Evolutionary conservation across 768 basidiomycete genomes (phyloP), one percentile per base, ranked within the genome.

Genomic region (Lactarius trivialis): DNA sequence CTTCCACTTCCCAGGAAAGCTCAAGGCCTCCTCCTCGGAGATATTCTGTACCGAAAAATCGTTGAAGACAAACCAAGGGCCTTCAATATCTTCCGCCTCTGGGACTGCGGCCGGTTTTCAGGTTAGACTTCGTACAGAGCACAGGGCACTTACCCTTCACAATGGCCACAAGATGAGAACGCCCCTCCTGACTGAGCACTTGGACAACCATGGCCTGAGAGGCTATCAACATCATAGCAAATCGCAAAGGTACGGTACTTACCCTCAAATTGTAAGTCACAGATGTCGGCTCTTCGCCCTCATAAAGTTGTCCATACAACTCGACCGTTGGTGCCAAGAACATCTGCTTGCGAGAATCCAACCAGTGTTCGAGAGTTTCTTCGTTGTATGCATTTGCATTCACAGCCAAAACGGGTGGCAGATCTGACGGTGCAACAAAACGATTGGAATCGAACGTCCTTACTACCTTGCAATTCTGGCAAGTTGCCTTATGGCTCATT

Each of bases 61-160:
- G 70, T 99, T 99, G 84, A 98, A 98, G 58, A 98, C 73, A 69
- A 88, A 88, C 97, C 97, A 99, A 1, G 85, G 83, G 58, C 83
- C 48, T 8, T 70, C 72, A 7, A 17, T 33, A 24, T 50, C 14
- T 69, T 86, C 85, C 1, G 82, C 82, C 60, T 87, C 85, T 0
- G 90, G 90, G 41, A 94, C 91, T 93, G 65, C 49, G 8, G 53
- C 55, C 21, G 1, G 24, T 59, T 39, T 63, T 60, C 45, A 30
- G 15, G 15, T 39, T 14, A 21, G 45, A 19, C 36, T 49, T 48
- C 1, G 37, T 39, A 41, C 2, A 54, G 48, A 32, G 41, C 32
- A 28, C 21, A 34, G 51, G 39, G 8, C 8, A 70, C 78, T 63
- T 67, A 86, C 94, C 85, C 78, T 89, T 93, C 39, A 96, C 80